Evolutionary conservation across 148 eudicot genomes (phyloP), one percentile per base, ranked within the genome.

Genomic region (Simmondsia chinensis): DNA sequence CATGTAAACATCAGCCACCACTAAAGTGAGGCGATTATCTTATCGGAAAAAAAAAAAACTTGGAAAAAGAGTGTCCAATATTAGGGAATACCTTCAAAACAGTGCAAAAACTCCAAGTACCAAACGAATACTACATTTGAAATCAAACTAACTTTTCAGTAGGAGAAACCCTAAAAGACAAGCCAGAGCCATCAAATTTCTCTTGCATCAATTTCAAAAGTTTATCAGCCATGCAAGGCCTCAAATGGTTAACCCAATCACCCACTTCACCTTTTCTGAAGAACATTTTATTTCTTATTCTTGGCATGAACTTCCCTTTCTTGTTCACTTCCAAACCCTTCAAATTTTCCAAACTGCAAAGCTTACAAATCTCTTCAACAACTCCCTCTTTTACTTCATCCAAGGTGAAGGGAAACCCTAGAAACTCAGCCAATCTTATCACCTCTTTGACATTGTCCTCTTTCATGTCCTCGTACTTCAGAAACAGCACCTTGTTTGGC

Each of bases 261-360:
- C 63, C 56, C 7, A 59, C 63, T 34, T 59, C 46, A 2, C 63
- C 63, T 6, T 37, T 26, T 42, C 56, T 19, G 9, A 59, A 59
- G 20, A 59, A 59, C 0, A 28, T 39, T 3, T 16, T 33, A 2
- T 59, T 48, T 3, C 40, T 48, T 17, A 27, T 25, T 3, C 43
- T 47, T 1, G 52, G 19, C 9, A 7, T 19, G 42, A 32, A 12
- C 57, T 41, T 9, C 9, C 41, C 44, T 12, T 7, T 49, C 42
- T 49, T 59, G 38, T 59, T 59, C 52, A 59, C 63, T 43, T 59
- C 56, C 47, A 59, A 31, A 10, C 40, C 52, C 23, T 52, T 59
- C 21, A 59, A 34, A 11, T 22, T 58, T 1, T 31, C 38, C 16
- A 48, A 47, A 13, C 63, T 48, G 39, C 63, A 48, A n/a, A 58